Evolutionary conservation across 345 rosid genomes (phyloP).

Genomic region (Citrus hindsii): DNA sequence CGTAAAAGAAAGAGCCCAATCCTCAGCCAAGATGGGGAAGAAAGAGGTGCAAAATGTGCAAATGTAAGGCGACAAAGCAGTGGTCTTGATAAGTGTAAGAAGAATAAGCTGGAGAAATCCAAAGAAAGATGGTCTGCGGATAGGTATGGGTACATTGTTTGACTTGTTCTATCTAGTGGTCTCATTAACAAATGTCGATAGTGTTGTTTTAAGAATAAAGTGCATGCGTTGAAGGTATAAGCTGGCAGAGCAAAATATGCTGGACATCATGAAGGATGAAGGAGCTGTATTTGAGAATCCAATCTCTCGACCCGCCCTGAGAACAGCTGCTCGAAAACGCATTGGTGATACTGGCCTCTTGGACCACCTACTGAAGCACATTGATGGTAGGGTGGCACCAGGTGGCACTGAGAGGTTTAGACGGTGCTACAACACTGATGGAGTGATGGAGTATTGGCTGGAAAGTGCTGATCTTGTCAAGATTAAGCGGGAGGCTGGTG

Average conservation of each 20-base stretch:
- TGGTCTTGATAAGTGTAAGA: slow-evolving; percentile 16
- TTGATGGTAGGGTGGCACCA: slow-evolving; percentile 85
- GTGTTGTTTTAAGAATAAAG: neutral
- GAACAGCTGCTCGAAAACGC: slow-evolving; percentile 57
- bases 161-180: slow-evolving; percentile 7
- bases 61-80: slow-evolving; percentile 13
- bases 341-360: slow-evolving; percentile 95
- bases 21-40: slow-evolving; percentile 22
- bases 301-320: slow-evolving; percentile 52
- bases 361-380: slow-evolving; percentile 90
- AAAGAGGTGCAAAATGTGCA: slow-evolving; percentile 15
- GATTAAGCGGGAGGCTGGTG: slow-evolving; percentile 60
- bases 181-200: neutral
- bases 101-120: slow-evolving; percentile 17
- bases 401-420: slow-evolving; percentile 77
- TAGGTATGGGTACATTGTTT: slow-evolving; percentile 38
- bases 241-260: slow-evolving; percentile 57
- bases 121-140: slow-evolving; percentile 63
- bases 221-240: slow-evolving; percentile 50
- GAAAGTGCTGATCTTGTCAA: slow-evolving; percentile 76
- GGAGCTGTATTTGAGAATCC: slow-evolving; percentile 70
- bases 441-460: slow-evolving; percentile 87
- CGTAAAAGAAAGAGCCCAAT: slow-evolving; percentile 39
- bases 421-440: slow-evolving; percentile 79
- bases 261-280: slow-evolving; percentile 70